Percentiles rank a stretch among this genome's conserved stretches.
phyloP scores from a whole-genome alignment of 257 asterid species.

The Cinchona pubescens region DNA sequence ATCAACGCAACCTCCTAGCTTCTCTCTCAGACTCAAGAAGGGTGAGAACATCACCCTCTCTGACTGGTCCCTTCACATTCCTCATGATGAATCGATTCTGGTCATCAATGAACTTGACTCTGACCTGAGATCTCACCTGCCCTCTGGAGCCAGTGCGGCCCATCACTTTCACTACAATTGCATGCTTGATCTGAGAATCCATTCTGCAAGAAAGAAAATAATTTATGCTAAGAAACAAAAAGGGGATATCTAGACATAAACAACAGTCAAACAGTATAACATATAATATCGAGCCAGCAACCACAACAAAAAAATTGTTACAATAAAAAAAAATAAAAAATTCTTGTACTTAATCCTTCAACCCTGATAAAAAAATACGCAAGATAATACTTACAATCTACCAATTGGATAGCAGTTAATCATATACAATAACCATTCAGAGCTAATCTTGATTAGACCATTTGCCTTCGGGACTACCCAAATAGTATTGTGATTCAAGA shows the following conservation, averaged over 20 bases:
- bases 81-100: constrained; percentile 35
- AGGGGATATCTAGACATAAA: background rate
- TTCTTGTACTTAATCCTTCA: background rate
- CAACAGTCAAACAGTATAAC: background rate
- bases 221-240: background rate
- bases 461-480: background rate
- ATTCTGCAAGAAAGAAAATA: constrained; percentile 10
- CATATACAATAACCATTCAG: background rate
- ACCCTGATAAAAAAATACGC: background rate
- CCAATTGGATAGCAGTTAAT: no score
- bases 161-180: constrained; percentile 30
- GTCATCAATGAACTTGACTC: constrained; percentile 35
- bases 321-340: background rate
- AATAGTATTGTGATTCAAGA: background rate
- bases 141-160: constrained; percentile 37
- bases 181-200: constrained; percentile 36
- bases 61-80: constrained; percentile 39
- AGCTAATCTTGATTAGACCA: background rate
- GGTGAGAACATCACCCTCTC: constrained; percentile 36
- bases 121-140: constrained; percentile 36
- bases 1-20: constrained; percentile 35
- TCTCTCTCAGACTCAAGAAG: constrained; percentile 40
- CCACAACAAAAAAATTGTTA: background rate
- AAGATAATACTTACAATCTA: background rate
- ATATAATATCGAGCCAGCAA: background rate